Conservation (phyloP, 1,284 basidiomycete genomes). For the Agroathelia rolfsii region DNA sequence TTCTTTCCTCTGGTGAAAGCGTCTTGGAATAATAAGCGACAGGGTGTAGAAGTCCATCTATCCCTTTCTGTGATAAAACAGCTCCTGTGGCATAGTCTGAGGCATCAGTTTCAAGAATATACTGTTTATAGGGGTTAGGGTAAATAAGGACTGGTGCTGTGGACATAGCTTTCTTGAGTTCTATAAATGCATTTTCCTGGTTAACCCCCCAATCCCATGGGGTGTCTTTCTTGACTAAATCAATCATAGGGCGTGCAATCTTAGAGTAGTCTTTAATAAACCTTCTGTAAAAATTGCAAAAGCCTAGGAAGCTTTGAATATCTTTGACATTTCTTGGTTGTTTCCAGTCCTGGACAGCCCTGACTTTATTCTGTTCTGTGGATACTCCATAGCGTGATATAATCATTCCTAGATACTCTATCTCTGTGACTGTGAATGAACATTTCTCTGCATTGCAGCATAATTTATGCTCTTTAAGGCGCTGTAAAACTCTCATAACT, state of each 20-base stretch:
- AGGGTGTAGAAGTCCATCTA: conserved; percentile 8
- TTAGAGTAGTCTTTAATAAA: conserved; percentile 31
- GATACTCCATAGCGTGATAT: conserved; percentile 16
- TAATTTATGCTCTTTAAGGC: conserved; percentile 20
- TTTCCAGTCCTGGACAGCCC: conserved; percentile 26
- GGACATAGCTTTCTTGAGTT: conserved; percentile 23
- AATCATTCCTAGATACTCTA: conserved; percentile 31
- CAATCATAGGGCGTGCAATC: conserved; percentile 20
- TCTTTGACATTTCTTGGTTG: conserved; percentile 18
- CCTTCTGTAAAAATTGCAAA: conserved; percentile 31
- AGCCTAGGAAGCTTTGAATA: conserved; percentile 28
- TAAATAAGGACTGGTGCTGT: conserved; percentile 26
- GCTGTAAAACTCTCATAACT: conserved; percentile 21
- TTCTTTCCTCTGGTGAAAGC: conserved; percentile 6
- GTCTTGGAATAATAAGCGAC: conserved; percentile 11
- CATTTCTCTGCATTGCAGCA: conserved; percentile 30
- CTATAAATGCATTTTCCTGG: conserved; percentile 18
- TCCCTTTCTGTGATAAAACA: not conserved
- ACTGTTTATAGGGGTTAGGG: conserved; percentile 23
- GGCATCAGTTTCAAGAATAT: conserved; percentile 24
- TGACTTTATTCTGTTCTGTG: conserved; percentile 30
- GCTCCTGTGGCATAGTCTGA: conserved; percentile 22
- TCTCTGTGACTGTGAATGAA: conserved; percentile 18
- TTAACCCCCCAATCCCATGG: conserved; percentile 14
- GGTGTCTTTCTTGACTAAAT: conserved; percentile 17